Evolutionary conservation across 495 filamentous ascomycete species (phyloP).

Genomic region (Penicillium canescens): DNA sequence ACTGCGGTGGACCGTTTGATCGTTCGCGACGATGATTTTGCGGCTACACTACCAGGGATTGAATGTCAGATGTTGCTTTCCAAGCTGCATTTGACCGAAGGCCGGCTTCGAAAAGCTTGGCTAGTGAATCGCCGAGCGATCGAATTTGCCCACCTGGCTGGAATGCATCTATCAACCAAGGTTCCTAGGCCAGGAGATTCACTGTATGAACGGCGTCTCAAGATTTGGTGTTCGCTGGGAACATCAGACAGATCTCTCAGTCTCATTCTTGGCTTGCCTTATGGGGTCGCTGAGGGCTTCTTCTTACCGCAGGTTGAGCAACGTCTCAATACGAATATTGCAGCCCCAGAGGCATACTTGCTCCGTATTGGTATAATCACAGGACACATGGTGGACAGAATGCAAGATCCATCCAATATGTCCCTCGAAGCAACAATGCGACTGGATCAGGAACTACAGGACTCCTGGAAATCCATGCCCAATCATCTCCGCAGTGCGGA

Average conservation of each 20-base stretch:
- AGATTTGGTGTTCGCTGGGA: constrained; percentile 48
- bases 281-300: constrained; percentile 38
- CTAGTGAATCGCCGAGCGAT: constrained; percentile 45
- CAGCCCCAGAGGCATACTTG: constrained; percentile 27
- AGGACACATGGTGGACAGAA: constrained; percentile 54
- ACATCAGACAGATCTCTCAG: constrained; percentile 45
- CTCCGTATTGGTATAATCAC: constrained; percentile 36
- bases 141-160: constrained; percentile 48
- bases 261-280: constrained; percentile 53
- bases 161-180: constrained; percentile 37
- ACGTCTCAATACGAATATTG: constrained; percentile 16
- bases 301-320: constrained; percentile 27
- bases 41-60: constrained; percentile 49
- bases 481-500: constrained; percentile 29
- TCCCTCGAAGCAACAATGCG: constrained; percentile 41
- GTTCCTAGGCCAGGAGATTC: constrained; percentile 18
- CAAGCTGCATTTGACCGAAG: constrained; percentile 49
- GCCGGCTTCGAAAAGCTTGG: constrained; percentile 55
- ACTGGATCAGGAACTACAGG: constrained; percentile 50
- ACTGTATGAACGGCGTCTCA: constrained; percentile 29
- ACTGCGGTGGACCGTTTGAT: constrained; percentile 41
- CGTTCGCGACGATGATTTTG: constrained; percentile 48
- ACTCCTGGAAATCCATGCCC: constrained; percentile 38
- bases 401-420: constrained; percentile 38
- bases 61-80: constrained; percentile 48